Base-by-base conservation (phyloP, 345 rosid species). In the Litchi chinensis region DNA sequence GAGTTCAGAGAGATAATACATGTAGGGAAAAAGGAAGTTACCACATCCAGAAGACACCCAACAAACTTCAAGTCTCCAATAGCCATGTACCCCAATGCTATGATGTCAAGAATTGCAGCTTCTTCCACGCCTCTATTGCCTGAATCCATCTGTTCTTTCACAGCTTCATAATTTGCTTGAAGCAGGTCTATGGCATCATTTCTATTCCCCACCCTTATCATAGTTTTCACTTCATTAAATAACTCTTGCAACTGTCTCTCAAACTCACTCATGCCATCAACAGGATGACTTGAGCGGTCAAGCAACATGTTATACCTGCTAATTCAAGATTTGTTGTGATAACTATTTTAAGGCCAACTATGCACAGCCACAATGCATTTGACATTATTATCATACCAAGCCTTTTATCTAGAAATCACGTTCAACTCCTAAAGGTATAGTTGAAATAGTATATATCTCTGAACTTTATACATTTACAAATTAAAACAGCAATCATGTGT, bases 41-140 rank as follows among this genome's bases (percentile, higher is more conserved):
- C 98, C 93, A 80, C 81, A 82, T 85, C 79, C 66, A 95, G 86
- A 70, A 92, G 41, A 3, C 82, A 81, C 4, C 68, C 82, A 13
- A 93, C 87, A 43, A 82, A 76, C 77, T 90, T 90, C 73, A 89
- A 75, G 81, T 92, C 90, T 81, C 97, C 98, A 70, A 89, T 65
- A 81, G 88, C 89, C 90, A 90, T 82, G 79, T 90, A 92, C 4
- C 98, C 98, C 85, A 95, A 78, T 18, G 95, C 92, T 81, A 93
- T 81, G 71, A 92, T 80, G 78, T 95, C 97, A 70, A 95, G 95
- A 72, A 86, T 78, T 67, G 98, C 95, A 82, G 90, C 94, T 90
- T 93, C 91, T 80, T 92, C 88, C 21, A 93, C 71, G 79, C 97
- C 89, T 84, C 79, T 82, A 46, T 79, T 70, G 76, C 98, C 98